Evolutionary conservation across 2,329 filamentous ascomycete genomes (phyloP).

Genomic region (Colletotrichum navitas): DNA sequence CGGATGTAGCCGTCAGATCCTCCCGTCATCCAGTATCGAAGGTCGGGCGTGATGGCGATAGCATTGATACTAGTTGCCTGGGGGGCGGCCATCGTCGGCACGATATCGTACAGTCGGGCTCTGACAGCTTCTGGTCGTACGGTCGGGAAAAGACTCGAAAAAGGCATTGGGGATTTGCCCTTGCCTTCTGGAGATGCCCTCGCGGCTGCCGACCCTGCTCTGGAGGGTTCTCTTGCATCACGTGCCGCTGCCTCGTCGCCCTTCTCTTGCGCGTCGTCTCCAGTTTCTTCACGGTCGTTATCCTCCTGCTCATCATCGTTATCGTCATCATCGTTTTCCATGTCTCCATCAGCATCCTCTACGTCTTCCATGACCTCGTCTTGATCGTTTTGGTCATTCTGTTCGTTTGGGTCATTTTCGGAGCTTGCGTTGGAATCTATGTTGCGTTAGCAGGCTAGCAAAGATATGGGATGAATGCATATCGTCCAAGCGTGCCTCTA

Average conservation of each 20-base stretch:
- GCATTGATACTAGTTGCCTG: slow-evolving; percentile 97
- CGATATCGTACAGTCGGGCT: slow-evolving; percentile 90
- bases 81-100: slow-evolving; percentile 95
- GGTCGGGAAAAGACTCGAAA: slow-evolving; percentile 47
- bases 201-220: slow-evolving; percentile 46
- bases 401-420: slow-evolving; percentile 64
- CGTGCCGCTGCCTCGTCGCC: slow-evolving; percentile 58
- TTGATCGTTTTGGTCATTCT: slow-evolving; percentile 62
- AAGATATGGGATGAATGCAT: no score
- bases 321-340: slow-evolving; percentile 52
- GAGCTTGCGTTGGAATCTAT: slow-evolving; percentile 58
- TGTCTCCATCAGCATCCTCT: slow-evolving; percentile 53
- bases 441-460: slow-evolving; percentile 3
- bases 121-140: slow-evolving; percentile 84
- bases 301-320: slow-evolving; percentile 52
- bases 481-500: slow-evolving; percentile 43
- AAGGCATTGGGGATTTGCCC: slow-evolving; percentile 29
- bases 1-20: slow-evolving; percentile 95
- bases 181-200: slow-evolving; percentile 34
- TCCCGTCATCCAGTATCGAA: slow-evolving; percentile 94
- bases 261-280: slow-evolving; percentile 48
- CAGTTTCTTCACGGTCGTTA: slow-evolving; percentile 52
- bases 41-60: slow-evolving; percentile 90
- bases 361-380: slow-evolving; percentile 70
- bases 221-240: slow-evolving; percentile 41